Conservation (phyloP, 2,329 filamentous ascomycete genomes). For the Alternaria metachromatica region DNA sequence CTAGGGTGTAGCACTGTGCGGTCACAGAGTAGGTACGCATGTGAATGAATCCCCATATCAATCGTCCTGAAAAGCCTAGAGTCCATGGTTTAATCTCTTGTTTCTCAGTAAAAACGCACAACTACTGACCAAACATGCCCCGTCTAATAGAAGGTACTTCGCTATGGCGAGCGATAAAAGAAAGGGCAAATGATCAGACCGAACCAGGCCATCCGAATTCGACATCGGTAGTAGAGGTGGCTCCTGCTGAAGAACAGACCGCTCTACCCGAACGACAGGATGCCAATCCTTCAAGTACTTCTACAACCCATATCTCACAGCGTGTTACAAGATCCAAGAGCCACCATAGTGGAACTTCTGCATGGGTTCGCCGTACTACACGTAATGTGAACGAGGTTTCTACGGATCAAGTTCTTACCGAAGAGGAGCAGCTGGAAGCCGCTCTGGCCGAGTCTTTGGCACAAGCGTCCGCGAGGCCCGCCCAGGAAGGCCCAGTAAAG, state of each 20-base stretch:
- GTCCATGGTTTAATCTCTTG: background rate
- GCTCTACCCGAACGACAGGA: background rate
- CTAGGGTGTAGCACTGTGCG: background rate
- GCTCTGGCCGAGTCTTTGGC: background rate
- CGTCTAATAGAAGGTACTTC: background rate
- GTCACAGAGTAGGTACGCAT: background rate
- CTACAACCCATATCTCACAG: background rate
- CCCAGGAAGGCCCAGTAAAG: background rate
- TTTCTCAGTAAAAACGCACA: background rate
- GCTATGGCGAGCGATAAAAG: background rate
- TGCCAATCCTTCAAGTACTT: background rate
- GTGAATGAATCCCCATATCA: background rate
- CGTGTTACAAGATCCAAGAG: background rate
- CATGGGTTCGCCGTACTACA: background rate
- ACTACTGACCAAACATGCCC: background rate
- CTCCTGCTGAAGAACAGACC: accelerated
- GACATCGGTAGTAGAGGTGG: background rate
- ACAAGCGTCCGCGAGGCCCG: background rate
- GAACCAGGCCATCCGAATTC: background rate
- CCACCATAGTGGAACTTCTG: background rate
- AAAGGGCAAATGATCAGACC: background rate
- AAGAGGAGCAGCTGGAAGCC: background rate
- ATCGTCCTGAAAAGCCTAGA: background rate
- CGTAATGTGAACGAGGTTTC: background rate
- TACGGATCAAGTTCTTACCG: background rate